Evolutionary conservation across 352 stramenopile genomes (phyloP).

Genomic region (Phytophthora ramorum): DNA sequence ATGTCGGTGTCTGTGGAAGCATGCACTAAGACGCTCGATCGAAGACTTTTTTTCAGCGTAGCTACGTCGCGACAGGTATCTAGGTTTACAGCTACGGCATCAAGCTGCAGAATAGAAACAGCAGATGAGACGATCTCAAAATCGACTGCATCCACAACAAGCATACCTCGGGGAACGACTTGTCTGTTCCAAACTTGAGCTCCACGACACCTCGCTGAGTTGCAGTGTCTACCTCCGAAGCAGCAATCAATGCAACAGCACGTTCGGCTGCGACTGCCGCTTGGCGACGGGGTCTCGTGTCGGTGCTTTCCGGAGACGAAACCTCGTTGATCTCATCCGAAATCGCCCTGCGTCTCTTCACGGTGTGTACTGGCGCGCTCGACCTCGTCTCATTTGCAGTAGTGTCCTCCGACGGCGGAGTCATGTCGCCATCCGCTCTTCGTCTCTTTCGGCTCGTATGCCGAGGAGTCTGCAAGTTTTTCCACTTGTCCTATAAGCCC

Average conservation of each 20-base stretch:
- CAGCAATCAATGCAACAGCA: neutral
- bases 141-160: neutral
- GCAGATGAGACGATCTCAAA: neutral
- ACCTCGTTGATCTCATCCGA: constrained; percentile 1
- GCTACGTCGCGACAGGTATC: constrained; percentile 23
- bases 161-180: constrained; percentile 41
- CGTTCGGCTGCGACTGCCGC: neutral
- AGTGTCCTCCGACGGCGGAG: neutral
- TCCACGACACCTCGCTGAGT: neutral
- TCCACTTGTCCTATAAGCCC: constrained; percentile 55
- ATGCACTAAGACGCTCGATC: constrained; percentile 23
- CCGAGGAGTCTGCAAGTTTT: constrained; percentile 26
- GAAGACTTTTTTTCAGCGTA: constrained; percentile 28
- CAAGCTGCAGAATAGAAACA: constrained; percentile 18
- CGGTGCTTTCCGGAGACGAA: constrained; percentile 1
- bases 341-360: neutral
- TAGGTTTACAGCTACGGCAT: constrained; percentile 24
- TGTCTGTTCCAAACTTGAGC: constrained; percentile 39
- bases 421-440: neutral
- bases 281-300: neutral
- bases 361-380: too few species aligned
- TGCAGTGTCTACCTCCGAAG: neutral
- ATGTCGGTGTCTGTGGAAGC: constrained; percentile 11
- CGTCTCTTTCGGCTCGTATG: constrained; percentile 10
- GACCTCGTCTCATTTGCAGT: neutral